Base-by-base conservation (phyloP, 495 filamentous ascomycete genomes). In the Penicillium atrosanguineum region DNA sequence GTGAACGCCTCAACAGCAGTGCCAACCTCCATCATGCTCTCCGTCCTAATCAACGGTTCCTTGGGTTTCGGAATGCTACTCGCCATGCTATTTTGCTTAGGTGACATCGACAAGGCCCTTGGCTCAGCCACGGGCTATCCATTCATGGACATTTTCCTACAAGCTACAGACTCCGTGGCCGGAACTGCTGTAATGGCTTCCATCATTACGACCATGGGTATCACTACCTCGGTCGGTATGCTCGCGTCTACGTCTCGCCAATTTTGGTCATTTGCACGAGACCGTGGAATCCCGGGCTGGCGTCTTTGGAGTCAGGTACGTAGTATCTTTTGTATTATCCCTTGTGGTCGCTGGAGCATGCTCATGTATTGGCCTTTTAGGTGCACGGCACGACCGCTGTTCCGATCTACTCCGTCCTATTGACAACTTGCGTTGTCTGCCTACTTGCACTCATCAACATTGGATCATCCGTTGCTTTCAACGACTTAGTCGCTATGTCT, bases 191-290 rank as follows among this genome's bases (percentile, higher is more conserved):
- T 68, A 0, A 77, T 83, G 76, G 61, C 62, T 1, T 66, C 69
- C 8, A 71, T 82, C 15, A 43, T 82, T 2, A 68, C 76, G 0
- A 59, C 73, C 1, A 65, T 80, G 48, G 67, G 64, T 6, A 56
- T 72, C n/a, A 72, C 67, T 11, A 71, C 69, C 0, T 69, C 68
- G 1, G 71, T 82, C 11, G 70, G 75, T 7, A 69, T 73, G 55
- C 52, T 78, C 29, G 79, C 80, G 18, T 72, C 79, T 0, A 61
- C 75, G 1, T 81, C 80, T 9, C 72, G 82, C 3, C 70, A 80
- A 57, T 67, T 78, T 23, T 85, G 79, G 79, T 75, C 79, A 0
- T 83, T 84, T 53, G 70, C 79, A 0, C 69, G 81, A 6, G 81
- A 84, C 50, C 68, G 72, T 14, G 80, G 77, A 6, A 55, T 82